Base-by-base conservation (phyloP, 2,329 filamentous ascomycete genomes). In the Helotiales sp. region DNA sequence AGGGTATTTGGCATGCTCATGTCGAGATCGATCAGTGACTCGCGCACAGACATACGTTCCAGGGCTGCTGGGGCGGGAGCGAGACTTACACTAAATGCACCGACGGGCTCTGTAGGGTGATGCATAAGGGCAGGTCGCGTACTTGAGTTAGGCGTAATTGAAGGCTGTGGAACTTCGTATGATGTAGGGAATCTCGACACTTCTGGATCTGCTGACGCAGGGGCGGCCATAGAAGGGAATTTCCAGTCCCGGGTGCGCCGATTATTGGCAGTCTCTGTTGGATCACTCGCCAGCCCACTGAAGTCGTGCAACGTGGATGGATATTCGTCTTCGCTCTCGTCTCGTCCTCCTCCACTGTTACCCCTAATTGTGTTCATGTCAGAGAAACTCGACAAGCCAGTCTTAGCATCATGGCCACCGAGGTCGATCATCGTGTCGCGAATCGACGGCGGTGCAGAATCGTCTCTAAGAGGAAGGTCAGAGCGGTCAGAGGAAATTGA, bases 391-490 rank as follows among this genome's bases (percentile, higher is more conserved):
- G 87, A 86, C 0, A 87, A 79, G 3, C 86, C 84, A 43, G 80
- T 83, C 1, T 85, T 85, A 50, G 84, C 81, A 6, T 90, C 79
- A 20, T 87, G 89, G 1, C 83, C 85, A 69, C 89, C 88, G 7
- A 90, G 82, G 71, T 90, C 88, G 65, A 90, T 91, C 20, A 90
- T 81, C 0, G 87, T 89, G 73, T 90, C 87, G 63, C 86, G 80
- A n/a, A 89, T 76, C 7, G 72, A 82, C 2, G 84, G 76, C 70
- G 81, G 74, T 76, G 76, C 80, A 50, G 85, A 86, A 72, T 88
- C 83, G 66, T 89, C 83, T 28, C 87, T 81, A 1, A 90, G 77
- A 0, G 87, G 87, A 6, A 90, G 80, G 73, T 90, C 87, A 0
- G 86, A 88, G 8, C 52, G 59, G 30, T 64, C 62, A 20, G 72